A percentile compares a stretch with the other conserved stretches of the same genome.
Conservation (phyloP, 345 rosid species). For the Sonneratia alba region DNA sequence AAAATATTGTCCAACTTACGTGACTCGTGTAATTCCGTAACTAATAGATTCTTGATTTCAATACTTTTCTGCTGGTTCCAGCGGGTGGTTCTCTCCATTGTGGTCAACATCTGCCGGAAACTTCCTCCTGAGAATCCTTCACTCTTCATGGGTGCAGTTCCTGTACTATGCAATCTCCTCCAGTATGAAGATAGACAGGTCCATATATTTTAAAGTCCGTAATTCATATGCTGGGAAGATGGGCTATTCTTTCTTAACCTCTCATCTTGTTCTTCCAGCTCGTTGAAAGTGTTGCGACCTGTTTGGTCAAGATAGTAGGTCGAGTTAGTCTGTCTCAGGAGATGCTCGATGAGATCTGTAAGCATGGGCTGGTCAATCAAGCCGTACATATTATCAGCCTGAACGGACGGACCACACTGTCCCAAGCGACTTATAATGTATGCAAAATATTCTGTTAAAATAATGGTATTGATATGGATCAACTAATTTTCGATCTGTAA, state of each 20-base stretch:
- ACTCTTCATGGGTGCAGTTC: slow-evolving; percentile 69
- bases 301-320: slow-evolving; percentile 76
- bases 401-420: slow-evolving; percentile 66
- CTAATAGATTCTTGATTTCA: neutral
- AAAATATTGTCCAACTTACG: neutral
- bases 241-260: neutral
- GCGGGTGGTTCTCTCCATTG: slow-evolving; percentile 91
- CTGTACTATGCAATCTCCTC: slow-evolving; percentile 75
- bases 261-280: slow-evolving; percentile 32
- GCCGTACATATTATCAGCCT: slow-evolving; percentile 50
- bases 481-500: neutral
- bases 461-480: neutral
- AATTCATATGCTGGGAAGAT: slow-evolving; percentile 9
- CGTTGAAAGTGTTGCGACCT: slow-evolving; percentile 75
- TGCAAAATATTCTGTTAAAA: slow-evolving; percentile 6
- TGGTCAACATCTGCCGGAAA: slow-evolving; percentile 78
- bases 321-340: slow-evolving; percentile 52
- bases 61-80: slow-evolving; percentile 20
- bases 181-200: slow-evolving; percentile 89
- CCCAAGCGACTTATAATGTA: slow-evolving; percentile 75
- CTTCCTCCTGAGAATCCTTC: slow-evolving; percentile 59
- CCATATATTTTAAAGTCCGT: slow-evolving; percentile 7
- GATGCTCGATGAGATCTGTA: slow-evolving; percentile 68
- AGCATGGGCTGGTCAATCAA: slow-evolving; percentile 61
- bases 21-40: neutral